Base-by-base conservation (phyloP, 345 rosid species). In the Eucalyptus sp. region DNA sequence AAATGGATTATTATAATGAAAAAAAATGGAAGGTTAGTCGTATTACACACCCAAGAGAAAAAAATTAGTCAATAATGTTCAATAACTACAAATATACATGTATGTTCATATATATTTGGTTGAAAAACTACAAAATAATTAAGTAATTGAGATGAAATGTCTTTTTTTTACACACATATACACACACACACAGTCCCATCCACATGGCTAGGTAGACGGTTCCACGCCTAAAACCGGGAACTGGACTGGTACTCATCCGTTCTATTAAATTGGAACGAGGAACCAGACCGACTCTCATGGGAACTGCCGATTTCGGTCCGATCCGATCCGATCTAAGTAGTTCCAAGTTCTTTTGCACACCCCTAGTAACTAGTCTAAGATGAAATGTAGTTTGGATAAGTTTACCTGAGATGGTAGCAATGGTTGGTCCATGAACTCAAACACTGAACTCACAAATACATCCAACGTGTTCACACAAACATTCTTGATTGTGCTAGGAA, bases 211-310 rank as follows among this genome's bases (percentile, higher is more conserved):
- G 58, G 58, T 2, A 52, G 0, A 52, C 1, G 0, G 0, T 52
- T 52, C 1, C 58, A 20, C 1, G 1, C 25, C 25, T 52, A 52
- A 52, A 20, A 52, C 5, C 0, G 2, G 1, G 58, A 52, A 52
- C 0, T 20, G 0, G 10, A 20, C 10, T 20, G 0, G 10, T 7
- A 52, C 25, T 52, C 58, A 52, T 20, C 1, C 0, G 0, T 52
- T 52, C 58, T 0, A 52, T 52, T 52, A 52, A 52, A 52, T 18
- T 52, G 25, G 58, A 52, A 52, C 2, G 0, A 52, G 10, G 10
- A 52, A 52, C 0, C 5, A 52, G 0, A 52, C 25, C 0, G 0
- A 0, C 10, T 52, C 0, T 52, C 25, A 52, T 52, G 58, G 25
- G 25, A 52, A 52, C 2, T 20, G 2, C 25, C 2, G 0, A 52